Base-by-base conservation (phyloP, 2,329 filamentous ascomycete species). In the Aspergillus terreus region DNA sequence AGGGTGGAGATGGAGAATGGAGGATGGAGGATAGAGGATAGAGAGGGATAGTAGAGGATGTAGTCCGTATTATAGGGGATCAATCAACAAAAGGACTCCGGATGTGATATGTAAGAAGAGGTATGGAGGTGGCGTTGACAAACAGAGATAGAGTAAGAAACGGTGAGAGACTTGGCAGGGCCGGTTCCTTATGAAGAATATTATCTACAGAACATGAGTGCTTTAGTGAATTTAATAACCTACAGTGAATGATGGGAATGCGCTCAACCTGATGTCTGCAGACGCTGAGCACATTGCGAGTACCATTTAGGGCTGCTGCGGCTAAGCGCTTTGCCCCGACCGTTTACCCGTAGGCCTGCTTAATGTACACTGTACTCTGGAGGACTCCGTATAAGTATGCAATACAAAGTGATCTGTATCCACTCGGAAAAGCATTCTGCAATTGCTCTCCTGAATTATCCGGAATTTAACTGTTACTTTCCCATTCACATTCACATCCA, bases 261-360 rank as follows among this genome's bases (percentile, higher is more conserved):
- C 27, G 27, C 27, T 30, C 27, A 30, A 30, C 27, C 27, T 41
- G 36, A 30, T 33, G 30, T 42, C 46, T 47, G 9, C 21, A 35
- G 19, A 43, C 10, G 9, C 11, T 30, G 4, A 30, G 27, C 23
- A 11, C 12, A 23, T 23, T 23, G 4, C 19, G 19, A 19, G 3
- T 19, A 19, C 40, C 6, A 19, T 3, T 43, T 43, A 48, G 46
- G 46, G 46, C 46, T 35, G 36, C 17, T 35, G 12, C 49, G 49
- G 49, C 49, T 36, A 46, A 51, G 50, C 46, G 41, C 41, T 52
- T 48, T 48, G 45, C 50, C 50, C 45, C 42, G 14, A 14, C n/a
- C 23, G 5, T 44, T 52, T 47, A 52, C 23, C 41, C 45, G 19
- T 19, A 19, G 19, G 19, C 19, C 19, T 19, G 19, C 19, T 19